Percentiles rank a stretch among this genome's conserved stretches.
phyloP scores from a whole-genome alignment of 2,329 filamentous ascomycete species.

The Trichoderma sp. region DNA sequence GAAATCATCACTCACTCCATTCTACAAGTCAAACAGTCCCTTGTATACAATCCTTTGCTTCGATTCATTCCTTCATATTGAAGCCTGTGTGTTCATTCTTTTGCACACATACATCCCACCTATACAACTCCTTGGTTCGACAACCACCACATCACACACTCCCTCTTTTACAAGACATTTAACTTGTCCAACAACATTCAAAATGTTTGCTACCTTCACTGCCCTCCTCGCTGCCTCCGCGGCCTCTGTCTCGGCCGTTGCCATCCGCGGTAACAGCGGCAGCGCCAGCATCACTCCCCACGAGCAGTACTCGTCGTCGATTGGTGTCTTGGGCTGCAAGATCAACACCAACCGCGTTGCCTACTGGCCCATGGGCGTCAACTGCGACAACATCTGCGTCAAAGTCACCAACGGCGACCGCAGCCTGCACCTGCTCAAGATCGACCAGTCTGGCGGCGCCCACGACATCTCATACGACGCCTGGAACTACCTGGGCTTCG shows the following conservation, averaged over 20 bases:
- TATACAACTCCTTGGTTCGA: slow-evolving; percentile 1
- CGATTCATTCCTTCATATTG: slow-evolving; percentile 20
- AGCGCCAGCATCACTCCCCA: slow-evolving; percentile 53
- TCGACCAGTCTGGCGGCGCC: slow-evolving; percentile 59
- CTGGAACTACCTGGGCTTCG: slow-evolving; percentile 59
- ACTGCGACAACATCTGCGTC: slow-evolving; percentile 60
- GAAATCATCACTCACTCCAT: not conserved
- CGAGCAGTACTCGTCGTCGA: slow-evolving; percentile 56
- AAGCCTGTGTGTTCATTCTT: slow-evolving; percentile 22
- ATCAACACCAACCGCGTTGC: slow-evolving; percentile 62
- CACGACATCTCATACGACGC: slow-evolving; percentile 63
- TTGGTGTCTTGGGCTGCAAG: slow-evolving; percentile 62
- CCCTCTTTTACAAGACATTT: slow-evolving; percentile 20
- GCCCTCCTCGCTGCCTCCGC: slow-evolving; percentile 37
- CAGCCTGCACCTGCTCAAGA: slow-evolving; percentile 58
- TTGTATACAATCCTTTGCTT: slow-evolving; percentile 9
- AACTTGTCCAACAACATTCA: slow-evolving; percentile 9
- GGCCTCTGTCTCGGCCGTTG: slow-evolving; percentile 35
- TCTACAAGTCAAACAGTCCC: slow-evolving; percentile 12
- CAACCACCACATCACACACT: slow-evolving; percentile 14
- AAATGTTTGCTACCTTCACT: slow-evolving; percentile 30
- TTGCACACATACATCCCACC: slow-evolving; percentile 7
- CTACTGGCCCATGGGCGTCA: slow-evolving; percentile 58
- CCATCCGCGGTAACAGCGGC: slow-evolving; percentile 32
- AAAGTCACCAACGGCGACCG: slow-evolving; percentile 53